Base-by-base conservation (phyloP, 495 filamentous ascomycete species). In the Hypoxylon rickii region DNA sequence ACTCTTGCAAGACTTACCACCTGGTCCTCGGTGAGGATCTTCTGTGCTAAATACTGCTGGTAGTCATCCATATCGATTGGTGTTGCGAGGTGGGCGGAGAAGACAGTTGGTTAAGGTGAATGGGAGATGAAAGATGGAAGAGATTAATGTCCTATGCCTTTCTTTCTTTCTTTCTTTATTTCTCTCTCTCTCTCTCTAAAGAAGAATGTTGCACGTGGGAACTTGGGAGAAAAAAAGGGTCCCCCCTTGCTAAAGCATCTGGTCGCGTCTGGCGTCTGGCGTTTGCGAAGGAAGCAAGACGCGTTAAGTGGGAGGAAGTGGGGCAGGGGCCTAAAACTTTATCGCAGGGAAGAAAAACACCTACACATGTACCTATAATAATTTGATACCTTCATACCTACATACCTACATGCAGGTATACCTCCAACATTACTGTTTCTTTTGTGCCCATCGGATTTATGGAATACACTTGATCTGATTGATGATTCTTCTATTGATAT, bases 1-100 rank as follows among this genome's bases (percentile, higher is more conserved):
- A 62, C 47, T 54, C 40, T 37, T 6, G 39, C 31, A 24, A 20
- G 24, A 70, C 85, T 53, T 75, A 93, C 92, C 55, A 87, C 78
- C 49, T 83, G 84, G 41, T 83, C 82, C 66, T 96, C 90, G 57
- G 82, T 87, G 65, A 96, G 76, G 34, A 97, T 83, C 68, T 80
- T 82, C 48, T 85, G 83, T 3, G 88, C 87, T 15, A 97, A 77
- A 66, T 84, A 93, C 33, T 78, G 81, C 58, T 79, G 86, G 64
- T 88, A 87, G 55, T 86, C 82, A 0, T 74, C 71, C 76, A 79
- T 79, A n/a, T 57, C 67, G 50, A 48, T 18, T 0, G 12, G 12
- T 18, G 32, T 22, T 19, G 34, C 4, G 11, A 1, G 34, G n/a
- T 16, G 13, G 7, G 7, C 3, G 3, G 3, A 17, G 13, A 17